A percentile compares a stretch with the other conserved stretches of the same genome.
phyloP scores from a whole-genome alignment of 2,329 filamentous ascomycete genomes.

The Talaromyces sp. region DNA sequence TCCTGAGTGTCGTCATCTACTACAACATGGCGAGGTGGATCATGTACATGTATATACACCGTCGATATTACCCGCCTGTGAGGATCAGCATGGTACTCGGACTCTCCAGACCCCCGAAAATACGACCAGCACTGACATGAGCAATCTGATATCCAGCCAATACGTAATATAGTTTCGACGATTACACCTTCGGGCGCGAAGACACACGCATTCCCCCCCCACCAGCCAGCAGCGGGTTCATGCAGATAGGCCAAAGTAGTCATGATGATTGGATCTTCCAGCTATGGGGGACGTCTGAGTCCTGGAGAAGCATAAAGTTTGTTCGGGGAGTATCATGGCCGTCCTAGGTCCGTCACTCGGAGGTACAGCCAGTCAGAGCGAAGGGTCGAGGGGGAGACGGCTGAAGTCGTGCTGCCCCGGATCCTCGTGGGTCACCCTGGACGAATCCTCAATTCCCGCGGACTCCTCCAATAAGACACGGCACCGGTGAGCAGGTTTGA shows the following conservation, averaged over 20 bases:
- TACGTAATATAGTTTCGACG: not conserved
- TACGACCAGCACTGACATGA: too few relatives aligned
- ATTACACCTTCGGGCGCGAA: not conserved
- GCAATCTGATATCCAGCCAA: too few relatives aligned
- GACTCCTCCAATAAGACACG: not conserved
- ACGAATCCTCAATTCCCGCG: not conserved
- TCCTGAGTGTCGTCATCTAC: too few relatives aligned
- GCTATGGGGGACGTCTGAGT: not conserved
- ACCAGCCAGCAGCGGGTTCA: constrained; percentile 7
- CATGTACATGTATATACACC: too few relatives aligned
- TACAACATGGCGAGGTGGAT: too few relatives aligned
- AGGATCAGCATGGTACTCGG: too few relatives aligned
- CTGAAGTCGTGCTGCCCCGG: not conserved
- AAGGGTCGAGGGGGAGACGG: not conserved
- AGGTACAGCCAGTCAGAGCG: constrained; percentile 8
- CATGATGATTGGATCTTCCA: constrained; percentile 5
- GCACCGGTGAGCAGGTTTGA: not conserved
- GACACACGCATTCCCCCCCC: not conserved
- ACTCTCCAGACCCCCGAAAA: too few relatives aligned
- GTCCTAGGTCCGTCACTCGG: constrained; percentile 1
- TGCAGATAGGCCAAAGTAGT: constrained; percentile 6
- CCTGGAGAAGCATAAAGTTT: constrained; percentile 22
- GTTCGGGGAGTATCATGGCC: constrained; percentile 23
- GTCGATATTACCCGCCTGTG: too few relatives aligned
- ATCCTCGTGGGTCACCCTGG: constrained; percentile 1